These are phyloP conservation scores for Biscogniauxia sp. DNA, from an alignment of 2,329 filamentous ascomycete species.

Conservation along the genomic window DNA sequence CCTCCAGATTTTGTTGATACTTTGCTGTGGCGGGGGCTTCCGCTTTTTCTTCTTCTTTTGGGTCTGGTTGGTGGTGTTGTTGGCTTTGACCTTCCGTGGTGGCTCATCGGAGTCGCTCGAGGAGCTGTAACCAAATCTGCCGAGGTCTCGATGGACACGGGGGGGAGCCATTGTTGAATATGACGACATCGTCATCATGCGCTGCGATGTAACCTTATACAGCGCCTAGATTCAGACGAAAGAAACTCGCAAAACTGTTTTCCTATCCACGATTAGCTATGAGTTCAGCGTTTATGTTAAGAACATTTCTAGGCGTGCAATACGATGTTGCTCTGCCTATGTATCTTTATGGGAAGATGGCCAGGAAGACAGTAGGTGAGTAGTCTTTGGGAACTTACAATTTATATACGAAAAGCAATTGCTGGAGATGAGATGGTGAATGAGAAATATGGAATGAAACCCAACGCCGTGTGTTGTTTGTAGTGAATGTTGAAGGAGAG, in stretches of 20 bases:
- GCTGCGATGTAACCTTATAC: neutral
- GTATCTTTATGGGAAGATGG: too few relatives aligned
- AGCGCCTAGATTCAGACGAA: neutral
- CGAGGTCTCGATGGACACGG: conserved; percentile 22
- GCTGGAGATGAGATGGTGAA: neutral
- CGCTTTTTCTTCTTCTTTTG: conserved; percentile 59
- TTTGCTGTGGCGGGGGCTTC: conserved; percentile 60
- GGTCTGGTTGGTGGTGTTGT: conserved; percentile 32
- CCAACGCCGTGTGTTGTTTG: neutral
- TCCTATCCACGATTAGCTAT: neutral
- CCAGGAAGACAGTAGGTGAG: neutral
- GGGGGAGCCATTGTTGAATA: conserved; percentile 13
- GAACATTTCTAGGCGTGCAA: neutral
- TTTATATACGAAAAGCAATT: neutral
- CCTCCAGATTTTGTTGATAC: conserved; percentile 66
- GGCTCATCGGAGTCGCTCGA: conserved; percentile 49
- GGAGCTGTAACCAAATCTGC: conserved; percentile 45
- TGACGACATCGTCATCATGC: neutral
- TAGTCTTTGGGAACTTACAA: neutral
- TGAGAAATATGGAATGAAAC: neutral
- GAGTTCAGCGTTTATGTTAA: neutral
- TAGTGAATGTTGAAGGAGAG: neutral
- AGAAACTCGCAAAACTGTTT: neutral
- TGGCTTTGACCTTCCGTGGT: conserved; percentile 33
- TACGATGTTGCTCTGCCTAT: too few relatives aligned